Evolutionary conservation across 805 yeast species (phyloP).

Genomic region (Saccharomycopsis schoenii): DNA sequence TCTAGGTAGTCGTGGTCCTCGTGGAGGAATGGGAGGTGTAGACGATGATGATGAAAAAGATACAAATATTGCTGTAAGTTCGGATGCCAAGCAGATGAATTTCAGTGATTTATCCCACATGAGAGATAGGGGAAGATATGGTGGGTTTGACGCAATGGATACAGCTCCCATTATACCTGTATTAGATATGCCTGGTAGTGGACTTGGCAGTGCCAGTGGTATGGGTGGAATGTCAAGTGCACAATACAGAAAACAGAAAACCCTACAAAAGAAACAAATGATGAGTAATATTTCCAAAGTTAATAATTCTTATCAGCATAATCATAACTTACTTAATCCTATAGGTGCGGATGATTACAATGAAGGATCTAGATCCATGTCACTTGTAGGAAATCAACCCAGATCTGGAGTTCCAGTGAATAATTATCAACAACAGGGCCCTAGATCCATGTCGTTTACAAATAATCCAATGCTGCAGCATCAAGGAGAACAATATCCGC

Average conservation of each 20-base stretch:
- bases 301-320: constrained; percentile 18
- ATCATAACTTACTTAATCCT: constrained; percentile 16
- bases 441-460: constrained; percentile 28
- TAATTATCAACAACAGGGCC: constrained; percentile 11
- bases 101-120: constrained; percentile 57
- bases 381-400: constrained; percentile 19
- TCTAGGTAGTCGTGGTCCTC: neutral
- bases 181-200: constrained; percentile 30
- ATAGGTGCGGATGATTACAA: constrained; percentile 10
- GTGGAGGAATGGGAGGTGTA: constrained; percentile 17
- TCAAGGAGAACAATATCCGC: neutral
- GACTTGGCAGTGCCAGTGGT: constrained; percentile 31
- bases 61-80: constrained; percentile 23
- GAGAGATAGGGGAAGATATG: constrained; percentile 60
- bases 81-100: constrained; percentile 35
- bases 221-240: constrained; percentile 20
- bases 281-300: constrained; percentile 34
- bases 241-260: constrained; percentile 62
- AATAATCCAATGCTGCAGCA: constrained; percentile 13
- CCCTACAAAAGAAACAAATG: constrained; percentile 54
- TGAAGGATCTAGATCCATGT: constrained; percentile 26
- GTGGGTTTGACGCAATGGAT: constrained; percentile 37
- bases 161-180: constrained; percentile 75
- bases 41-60: constrained; percentile 28
- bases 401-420: neutral